Percentiles rank a stretch among this genome's conserved stretches.
Evolutionary conservation across 768 basidiomycete species (phyloP).

Genomic region (Russula foetens): DNA sequence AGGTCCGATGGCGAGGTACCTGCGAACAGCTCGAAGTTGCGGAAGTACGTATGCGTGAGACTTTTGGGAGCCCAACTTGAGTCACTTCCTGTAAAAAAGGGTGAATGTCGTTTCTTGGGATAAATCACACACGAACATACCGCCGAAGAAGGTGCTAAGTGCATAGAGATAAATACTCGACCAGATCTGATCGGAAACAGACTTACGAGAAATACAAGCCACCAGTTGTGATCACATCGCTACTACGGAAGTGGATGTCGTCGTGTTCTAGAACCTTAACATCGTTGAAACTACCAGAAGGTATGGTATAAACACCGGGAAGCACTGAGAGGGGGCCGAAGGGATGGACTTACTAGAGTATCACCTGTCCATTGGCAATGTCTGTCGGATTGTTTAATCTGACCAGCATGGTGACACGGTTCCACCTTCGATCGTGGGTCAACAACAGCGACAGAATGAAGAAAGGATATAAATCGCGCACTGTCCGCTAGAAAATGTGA

Average conservation of each 20-base stretch:
- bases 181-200: neutral
- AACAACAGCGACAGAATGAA: neutral
- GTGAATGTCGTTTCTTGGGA: constrained; percentile 12
- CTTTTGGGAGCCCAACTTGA: constrained; percentile 61
- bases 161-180: neutral
- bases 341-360: constrained; percentile 48
- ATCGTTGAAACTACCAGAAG: constrained; percentile 53
- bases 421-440: constrained; percentile 42
- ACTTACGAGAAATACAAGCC: constrained; percentile 68
- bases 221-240: constrained; percentile 42
- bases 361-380: constrained; percentile 66
- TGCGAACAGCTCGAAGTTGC: constrained; percentile 53
- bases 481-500: constrained; percentile 53
- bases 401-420: constrained; percentile 63
- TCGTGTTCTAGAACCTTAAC: constrained; percentile 49
- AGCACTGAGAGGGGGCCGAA: neutral
- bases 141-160: constrained; percentile 77
- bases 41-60: constrained; percentile 65
- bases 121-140: constrained; percentile 25
- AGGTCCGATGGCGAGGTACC: constrained; percentile 16
- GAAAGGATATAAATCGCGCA: constrained; percentile 32
- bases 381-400: constrained; percentile 63
- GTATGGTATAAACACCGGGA: neutral
- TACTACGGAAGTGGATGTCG: constrained; percentile 56
- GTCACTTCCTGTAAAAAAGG: constrained; percentile 43